These are phyloP conservation scores for Ustilago hordei DNA, from an alignment of 1,284 basidiomycete species.

Conservation along the genomic window DNA sequence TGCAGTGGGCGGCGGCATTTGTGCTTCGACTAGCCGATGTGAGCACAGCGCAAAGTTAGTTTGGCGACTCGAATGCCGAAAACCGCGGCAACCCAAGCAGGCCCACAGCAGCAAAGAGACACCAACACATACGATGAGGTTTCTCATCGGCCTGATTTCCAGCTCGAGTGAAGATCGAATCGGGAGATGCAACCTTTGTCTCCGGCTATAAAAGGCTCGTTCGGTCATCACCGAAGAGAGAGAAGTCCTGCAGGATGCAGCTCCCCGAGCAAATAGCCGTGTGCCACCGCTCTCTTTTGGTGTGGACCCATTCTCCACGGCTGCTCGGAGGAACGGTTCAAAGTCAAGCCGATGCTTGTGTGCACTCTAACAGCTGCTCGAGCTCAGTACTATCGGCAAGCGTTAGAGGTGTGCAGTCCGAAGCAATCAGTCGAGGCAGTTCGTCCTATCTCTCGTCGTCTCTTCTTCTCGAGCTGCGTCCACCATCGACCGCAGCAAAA, in stretches of 20 bases:
- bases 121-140: neutral
- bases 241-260: too few species aligned
- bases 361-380: neutral
- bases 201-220: neutral
- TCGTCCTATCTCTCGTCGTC: neutral
- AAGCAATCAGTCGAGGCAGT: neutral
- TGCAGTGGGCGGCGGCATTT: constrained; percentile 9
- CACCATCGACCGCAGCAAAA: neutral
- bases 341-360: neutral
- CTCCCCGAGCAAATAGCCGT: constrained; percentile 21
- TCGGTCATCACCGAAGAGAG: constrained; percentile 4
- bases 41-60: neutral
- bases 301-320: constrained; percentile 3
- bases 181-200: constrained; percentile 21
- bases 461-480: neutral
- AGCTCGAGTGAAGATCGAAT: neutral
- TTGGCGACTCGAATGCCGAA: constrained; percentile 18
- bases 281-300: neutral
- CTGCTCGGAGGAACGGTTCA: constrained; percentile 15
- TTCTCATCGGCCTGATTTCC: neutral
- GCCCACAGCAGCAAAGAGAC: neutral
- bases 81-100: constrained; percentile 14
- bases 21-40: constrained; percentile 17
- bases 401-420: neutral
- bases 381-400: neutral